Conservation (phyloP, 441 rosid genomes). For the Adansonia grandidieri region DNA sequence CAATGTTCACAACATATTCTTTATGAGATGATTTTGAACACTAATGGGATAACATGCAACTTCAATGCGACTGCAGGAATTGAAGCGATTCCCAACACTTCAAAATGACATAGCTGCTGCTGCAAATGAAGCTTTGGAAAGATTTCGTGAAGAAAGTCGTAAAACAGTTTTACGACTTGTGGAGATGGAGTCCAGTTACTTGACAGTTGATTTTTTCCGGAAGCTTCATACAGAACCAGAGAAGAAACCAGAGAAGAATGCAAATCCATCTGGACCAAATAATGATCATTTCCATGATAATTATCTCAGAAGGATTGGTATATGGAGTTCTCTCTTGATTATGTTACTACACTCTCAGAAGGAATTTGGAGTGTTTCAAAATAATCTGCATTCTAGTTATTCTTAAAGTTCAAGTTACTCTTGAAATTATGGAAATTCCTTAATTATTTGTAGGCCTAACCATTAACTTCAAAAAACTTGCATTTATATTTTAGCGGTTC, state of each 20-base stretch:
- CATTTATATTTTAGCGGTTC: too few relatives aligned
- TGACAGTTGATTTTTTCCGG: conserved; percentile 93
- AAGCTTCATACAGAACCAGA: conserved; percentile 87
- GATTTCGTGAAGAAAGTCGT: conserved; percentile 91
- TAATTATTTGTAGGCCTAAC: not conserved
- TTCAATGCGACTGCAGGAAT: conserved; percentile 59
- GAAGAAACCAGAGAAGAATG: conserved; percentile 68
- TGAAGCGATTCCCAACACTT: conserved; percentile 92
- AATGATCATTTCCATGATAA: conserved; percentile 71
- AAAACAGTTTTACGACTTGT: conserved; percentile 86
- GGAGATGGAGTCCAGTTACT: conserved; percentile 95
- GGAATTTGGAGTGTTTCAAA: conserved; percentile 8
- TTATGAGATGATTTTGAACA: not conserved
- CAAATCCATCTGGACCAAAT: conserved; percentile 58
- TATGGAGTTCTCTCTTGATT: conserved; percentile 12
- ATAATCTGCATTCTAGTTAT: not conserved
- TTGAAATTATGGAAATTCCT: conserved; percentile 11
- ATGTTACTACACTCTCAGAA: not conserved
- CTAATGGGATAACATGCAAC: conserved; percentile 9
- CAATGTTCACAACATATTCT: not conserved
- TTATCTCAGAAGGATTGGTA: conserved; percentile 93
- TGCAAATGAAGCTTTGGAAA: conserved; percentile 90
- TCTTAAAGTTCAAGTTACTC: not conserved
- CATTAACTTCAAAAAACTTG: too few relatives aligned
- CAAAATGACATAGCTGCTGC: conserved; percentile 90